Conservation (phyloP, 805 yeast genomes). For the Suhomyces prunicola region DNA sequence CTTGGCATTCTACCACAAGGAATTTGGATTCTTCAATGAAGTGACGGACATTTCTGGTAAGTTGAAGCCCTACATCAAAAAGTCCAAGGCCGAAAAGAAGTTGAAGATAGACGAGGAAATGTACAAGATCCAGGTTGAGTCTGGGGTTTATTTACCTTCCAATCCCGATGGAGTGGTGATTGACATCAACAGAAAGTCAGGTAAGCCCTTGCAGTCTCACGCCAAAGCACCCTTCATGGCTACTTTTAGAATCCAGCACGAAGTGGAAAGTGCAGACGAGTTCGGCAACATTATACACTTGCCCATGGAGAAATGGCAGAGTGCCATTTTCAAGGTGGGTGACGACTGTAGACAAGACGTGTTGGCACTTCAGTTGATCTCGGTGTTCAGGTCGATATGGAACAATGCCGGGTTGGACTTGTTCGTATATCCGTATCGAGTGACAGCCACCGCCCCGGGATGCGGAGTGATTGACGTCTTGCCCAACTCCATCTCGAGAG, state of each 20-base stretch:
- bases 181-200: constrained; percentile 88
- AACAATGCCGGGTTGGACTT: constrained; percentile 82
- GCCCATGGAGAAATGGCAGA: constrained; percentile 72
- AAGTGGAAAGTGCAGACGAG: constrained; percentile 44
- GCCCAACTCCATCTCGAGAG: constrained; percentile 93
- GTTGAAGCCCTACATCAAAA: constrained; percentile 89
- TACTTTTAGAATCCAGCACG: constrained; percentile 76
- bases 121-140: constrained; percentile 67
- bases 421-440: constrained; percentile 89
- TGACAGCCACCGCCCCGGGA: constrained; percentile 98
- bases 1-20: constrained; percentile 67
- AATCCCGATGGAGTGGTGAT: constrained; percentile 94
- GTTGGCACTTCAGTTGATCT: constrained; percentile 84
- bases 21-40: constrained; percentile 84
- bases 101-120: constrained; percentile 95
- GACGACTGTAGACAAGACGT: constrained; percentile 99
- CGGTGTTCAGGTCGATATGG: constrained; percentile 91
- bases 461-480: constrained; percentile 98
- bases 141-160: constrained; percentile 89
- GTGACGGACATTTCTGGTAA: constrained; percentile 94
- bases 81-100: constrained; percentile 94
- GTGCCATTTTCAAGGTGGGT: constrained; percentile 98
- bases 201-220: constrained; percentile 93
- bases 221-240: constrained; percentile 99
- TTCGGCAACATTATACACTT: constrained; percentile 27